Percentiles rank a stretch among this genome's conserved stretches.
These are phyloP conservation scores for Phytopythium sindhum DNA, from an alignment of 352 stramenopile genomes.

Conservation along the genomic window DNA sequence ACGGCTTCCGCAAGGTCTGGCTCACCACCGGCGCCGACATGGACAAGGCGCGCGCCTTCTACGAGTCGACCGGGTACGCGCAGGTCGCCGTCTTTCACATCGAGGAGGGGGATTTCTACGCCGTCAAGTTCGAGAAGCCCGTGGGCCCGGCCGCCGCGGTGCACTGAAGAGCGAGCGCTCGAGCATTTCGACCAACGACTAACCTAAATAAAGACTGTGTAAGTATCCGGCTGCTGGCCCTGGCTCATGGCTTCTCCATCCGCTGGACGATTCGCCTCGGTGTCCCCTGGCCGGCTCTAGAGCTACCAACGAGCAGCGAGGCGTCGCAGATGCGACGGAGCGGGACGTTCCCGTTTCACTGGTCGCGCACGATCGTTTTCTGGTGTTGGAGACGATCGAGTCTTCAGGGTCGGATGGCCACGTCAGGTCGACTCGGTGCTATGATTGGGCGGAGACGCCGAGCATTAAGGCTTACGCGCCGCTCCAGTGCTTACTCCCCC, in stretches of 20 bases:
- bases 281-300: no score
- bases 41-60: constrained; percentile 24
- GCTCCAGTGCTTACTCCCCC: no score
- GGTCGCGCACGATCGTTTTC: neutral
- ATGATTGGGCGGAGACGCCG: neutral
- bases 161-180: neutral
- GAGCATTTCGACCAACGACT: neutral
- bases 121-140: constrained; percentile 24
- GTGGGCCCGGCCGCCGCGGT: neutral
- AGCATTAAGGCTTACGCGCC: no score
- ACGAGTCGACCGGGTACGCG: constrained; percentile 23
- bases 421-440: neutral
- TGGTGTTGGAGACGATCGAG: neutral
- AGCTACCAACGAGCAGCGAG: no score
- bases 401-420: neutral
- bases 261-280: no score
- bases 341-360: constrained; percentile 1
- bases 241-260: no score
- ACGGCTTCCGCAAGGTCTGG: constrained; percentile 25
- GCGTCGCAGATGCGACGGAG: no score
- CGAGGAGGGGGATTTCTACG: constrained; percentile 23
- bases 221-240: no score
- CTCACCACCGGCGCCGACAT: constrained; percentile 30
- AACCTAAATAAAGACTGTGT: neutral
- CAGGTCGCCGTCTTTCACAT: constrained; percentile 15